Base-by-base conservation (phyloP, 148 eudicot genomes). In the Fallopia convolvulus region DNA sequence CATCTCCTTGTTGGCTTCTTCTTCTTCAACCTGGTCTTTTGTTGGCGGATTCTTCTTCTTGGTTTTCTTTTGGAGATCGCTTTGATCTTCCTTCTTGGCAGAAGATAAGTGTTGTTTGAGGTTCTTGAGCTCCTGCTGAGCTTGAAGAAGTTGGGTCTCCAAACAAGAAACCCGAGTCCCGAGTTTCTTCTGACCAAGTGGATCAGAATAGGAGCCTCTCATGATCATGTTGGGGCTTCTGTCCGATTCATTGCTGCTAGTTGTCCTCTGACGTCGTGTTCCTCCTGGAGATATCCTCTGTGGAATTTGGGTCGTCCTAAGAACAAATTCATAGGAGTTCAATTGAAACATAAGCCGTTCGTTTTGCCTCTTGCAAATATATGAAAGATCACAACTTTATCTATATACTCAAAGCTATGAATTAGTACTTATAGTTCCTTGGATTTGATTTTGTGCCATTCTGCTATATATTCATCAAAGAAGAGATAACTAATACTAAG, bases 71-170 rank as follows among this genome's bases (percentile, higher is more conserved):
- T 76, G 65, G 11, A 90, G 83, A 78, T 88, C 82, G 42, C 81
- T 86, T 82, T 92, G 92, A 47, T 88, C 92, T 80, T 85, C 89
- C 58, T 84, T 88, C 78, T 88, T 92, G n/a, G 91, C 91, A 55
- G 90, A 88, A 30, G 87, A 61, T 56, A 95, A 76, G 81, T 95
- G 99, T 8, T 84, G 79, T 83, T 94, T 94, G 50, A 94, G 87
- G 79, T 74, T 82, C 82, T 91, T 92, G 55, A 94, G 92, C 85
- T 94, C 99, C 30, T 78, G 83, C 70, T 94, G 99, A 9, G 99
- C 99, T 82, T 88, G 92, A 33, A 85, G 89, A 17, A 94, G 90
- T 76, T 94, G 99, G 70, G 90, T 88, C 79, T 94, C 99, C 46
- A 94, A 82, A 80, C 86, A 90, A 0, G 91, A 87, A 73, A 94